Base-by-base conservation (phyloP, 2,329 filamentous ascomycete species). In the Alternaria brassicicola region DNA sequence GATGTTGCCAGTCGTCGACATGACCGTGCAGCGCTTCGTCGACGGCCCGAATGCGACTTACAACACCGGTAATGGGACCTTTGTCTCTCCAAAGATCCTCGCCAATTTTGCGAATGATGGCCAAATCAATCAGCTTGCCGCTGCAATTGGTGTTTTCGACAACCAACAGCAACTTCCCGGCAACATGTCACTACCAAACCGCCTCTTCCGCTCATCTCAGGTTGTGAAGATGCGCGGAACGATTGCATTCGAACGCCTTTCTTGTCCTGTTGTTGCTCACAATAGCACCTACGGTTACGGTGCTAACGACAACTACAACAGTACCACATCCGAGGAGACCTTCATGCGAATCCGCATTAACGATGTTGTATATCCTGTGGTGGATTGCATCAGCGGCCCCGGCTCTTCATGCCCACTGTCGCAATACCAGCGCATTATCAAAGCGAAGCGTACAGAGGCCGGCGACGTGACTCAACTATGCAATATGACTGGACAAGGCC, bases 61-160 rank as follows among this genome's bases (percentile, higher is more conserved):
- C 35, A 81, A 73, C 2, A 78, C 75, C 12, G 80, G 84, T 25
- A 82, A 83, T 5, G 76, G 75, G 4, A 70, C 67, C 0, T 87
- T 85, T 61, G 67, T 72, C 3, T 69, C 88, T 0, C 86, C 86
- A 6, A 83, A 82, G 38, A 77, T 90, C 19, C 80, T 89, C 10
- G 83, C 86, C 48, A 81, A 81, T 1, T 90, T 90, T 70, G 77
- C 87, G 35, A 89, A 90, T 59, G 88, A 90, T 64, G 87, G 87
- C 3, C 88, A 90, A 66, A 80, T 89, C 38, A 86, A 83, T 47
- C 83, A 90, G 73, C 77, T 89, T 6, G 82, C 85, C 0, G 82
- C 85, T 1, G 82, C 83, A 6, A 82, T 84, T 15, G 88, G 88
- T 1, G 81, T 89, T 1, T 89, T 88, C 64, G 87, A 89, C 59